Evolutionary conservation across 257 asterid genomes (phyloP).

Genomic region (Vinca minor): DNA sequence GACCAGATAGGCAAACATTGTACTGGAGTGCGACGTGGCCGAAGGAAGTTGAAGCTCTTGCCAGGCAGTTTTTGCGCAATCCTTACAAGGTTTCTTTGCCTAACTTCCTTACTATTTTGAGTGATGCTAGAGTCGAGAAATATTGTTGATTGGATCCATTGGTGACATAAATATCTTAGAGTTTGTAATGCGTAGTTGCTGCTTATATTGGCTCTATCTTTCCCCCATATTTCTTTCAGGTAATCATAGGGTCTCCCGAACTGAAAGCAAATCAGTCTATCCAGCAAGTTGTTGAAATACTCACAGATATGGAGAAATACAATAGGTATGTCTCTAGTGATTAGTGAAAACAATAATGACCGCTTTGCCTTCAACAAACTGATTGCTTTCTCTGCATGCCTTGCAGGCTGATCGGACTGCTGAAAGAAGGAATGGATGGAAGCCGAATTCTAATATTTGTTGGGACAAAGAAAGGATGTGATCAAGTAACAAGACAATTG

Average conservation of each 20-base stretch:
- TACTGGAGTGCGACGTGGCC: slow-evolving; percentile 99
- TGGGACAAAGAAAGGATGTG: slow-evolving; percentile 90
- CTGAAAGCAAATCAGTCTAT: slow-evolving; percentile 85
- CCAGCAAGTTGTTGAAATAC: slow-evolving; percentile 65
- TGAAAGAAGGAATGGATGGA: slow-evolving; percentile 78
- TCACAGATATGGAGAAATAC: slow-evolving; percentile 78
- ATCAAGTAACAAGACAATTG: slow-evolving; percentile 75
- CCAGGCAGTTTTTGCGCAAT: slow-evolving; percentile 73
- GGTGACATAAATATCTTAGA: background rate
- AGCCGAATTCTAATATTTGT: slow-evolving; percentile 74
- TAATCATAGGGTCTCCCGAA: slow-evolving; percentile 63
- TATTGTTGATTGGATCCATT: background rate
- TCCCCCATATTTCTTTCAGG: slow-evolving; percentile 29
- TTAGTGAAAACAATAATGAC: background rate
- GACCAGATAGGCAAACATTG: slow-evolving; percentile 93
- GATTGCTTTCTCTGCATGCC: slow-evolving; percentile 22
- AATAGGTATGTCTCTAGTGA: slow-evolving; percentile 45
- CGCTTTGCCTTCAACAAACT: slow-evolving; percentile 5
- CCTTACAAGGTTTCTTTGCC: slow-evolving; percentile 59
- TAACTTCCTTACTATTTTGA: background rate
- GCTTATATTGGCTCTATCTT: background rate
- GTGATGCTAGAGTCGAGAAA: background rate
- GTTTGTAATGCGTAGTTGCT: background rate
- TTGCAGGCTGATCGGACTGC: slow-evolving; percentile 64
- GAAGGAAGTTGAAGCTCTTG: slow-evolving; percentile 73